Evolutionary conservation across 768 basidiomycete genomes (phyloP), one percentile per base, ranked within the genome.

Genomic region (Xerocomellus chrysenteron): DNA sequence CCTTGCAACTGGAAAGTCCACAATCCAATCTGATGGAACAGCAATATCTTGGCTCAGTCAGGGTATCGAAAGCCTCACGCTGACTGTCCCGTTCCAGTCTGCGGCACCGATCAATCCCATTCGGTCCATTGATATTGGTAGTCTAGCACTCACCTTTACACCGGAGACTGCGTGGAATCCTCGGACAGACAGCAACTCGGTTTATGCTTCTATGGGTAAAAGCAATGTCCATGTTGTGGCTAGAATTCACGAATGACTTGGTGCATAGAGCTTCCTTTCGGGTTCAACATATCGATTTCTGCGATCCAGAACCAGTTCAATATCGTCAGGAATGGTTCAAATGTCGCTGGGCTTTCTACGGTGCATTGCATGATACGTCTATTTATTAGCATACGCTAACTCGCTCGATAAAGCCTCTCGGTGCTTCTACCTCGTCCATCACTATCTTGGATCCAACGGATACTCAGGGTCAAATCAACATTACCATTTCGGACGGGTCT

Each of bases 291-390:
- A 17, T 72, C 74, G 1, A 82, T 90, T 50, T 78, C 75, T 30
- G 68, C 86, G 56, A 88, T 90, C 33, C 73, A 81, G 65, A 90
- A 90, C 62, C 71, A 77, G 33, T 88, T 90, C 64, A 80, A 78
- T 24, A 83, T 90, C 59, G 73, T 80, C 24, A 78, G 76, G 62
- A 79, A 83, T 59, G 78, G 79, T 28, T 70, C 68, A 8, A 68
- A 73, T 26, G 80, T 88, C 3, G 86, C 84, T 19, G 80, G 79
- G 11, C 75, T 90, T 49, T 77, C 80, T 19, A 88, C 84, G 57
- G 86, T 86, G 65, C 63, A 37, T 41, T 5, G 30, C 37, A 37
- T 17, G 2, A 36, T 16, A 28, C 14, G 28, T 43, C 5, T 32
- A 3, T 13, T 28, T 21, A 21, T 26, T 16, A 7, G 1, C 4